Evolutionary conservation across 108 stramenopile species (phyloP), one percentile per base, ranked within the genome.

Genomic region (Nitzschia inconspicua): DNA sequence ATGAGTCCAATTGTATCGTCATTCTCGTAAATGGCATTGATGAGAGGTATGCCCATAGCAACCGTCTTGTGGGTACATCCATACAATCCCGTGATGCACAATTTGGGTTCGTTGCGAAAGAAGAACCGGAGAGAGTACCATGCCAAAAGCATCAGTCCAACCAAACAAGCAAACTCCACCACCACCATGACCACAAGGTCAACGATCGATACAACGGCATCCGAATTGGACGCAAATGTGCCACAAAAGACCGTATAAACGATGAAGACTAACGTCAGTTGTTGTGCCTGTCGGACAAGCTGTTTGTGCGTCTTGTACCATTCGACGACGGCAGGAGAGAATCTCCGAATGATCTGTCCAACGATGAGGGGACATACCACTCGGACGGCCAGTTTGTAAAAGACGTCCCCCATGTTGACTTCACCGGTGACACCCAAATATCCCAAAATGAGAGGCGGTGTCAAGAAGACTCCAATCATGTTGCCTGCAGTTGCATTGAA

Each of bases 401-500:
- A 69, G 36, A 84, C 78, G 2, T 53, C 44, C 14, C 29, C 14
- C 22, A 83, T 28, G 25, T 78, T 64, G 3, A 89, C 77, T 29
- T 58, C 48, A 1, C 73, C 78, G 9, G 14, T 41, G 3, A 70
- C 70, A 1, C 87, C 87, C 53, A 88, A 47, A 54, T 85, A 85
- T 10, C 68, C 72, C 39, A 81, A 47, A 43, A 89, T 84, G 37
- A 85, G 40, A 3, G 55, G 14, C 6, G 88, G 88, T 27, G 71
- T 82, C 8, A 86, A 24, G 65, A 89, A 79, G 44, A 86, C 83
- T 0, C 88, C 88, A 39, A 84, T 40, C 34, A 85, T 13, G 56
- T 86, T 89, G 5, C 82, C 82, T 48, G 72, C 72, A 13, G 84
- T 80, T 0, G 80, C 60, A 66, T 84, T 90, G 71, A 90, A 85